Conservation (phyloP, 257 asterid genomes). For the Gardenia jasminoides region DNA sequence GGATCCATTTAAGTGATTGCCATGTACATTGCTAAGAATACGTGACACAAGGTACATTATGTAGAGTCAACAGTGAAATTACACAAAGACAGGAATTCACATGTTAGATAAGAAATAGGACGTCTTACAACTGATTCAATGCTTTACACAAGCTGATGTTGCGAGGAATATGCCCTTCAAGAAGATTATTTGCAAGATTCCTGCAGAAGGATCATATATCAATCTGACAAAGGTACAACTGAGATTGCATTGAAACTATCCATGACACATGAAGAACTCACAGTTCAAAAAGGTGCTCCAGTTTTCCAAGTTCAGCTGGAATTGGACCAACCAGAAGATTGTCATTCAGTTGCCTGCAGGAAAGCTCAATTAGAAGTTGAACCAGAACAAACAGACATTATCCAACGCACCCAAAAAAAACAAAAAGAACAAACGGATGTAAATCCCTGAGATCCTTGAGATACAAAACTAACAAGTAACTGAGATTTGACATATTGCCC, state of each 20-base stretch:
- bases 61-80: not conserved
- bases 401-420: too few relatives aligned
- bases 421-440: not conserved
- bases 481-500: conserved; percentile 92
- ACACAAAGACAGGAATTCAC: not conserved
- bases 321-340: conserved; percentile 73
- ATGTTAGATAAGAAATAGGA: not conserved
- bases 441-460: not conserved
- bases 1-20: conserved; percentile 74
- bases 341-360: conserved; percentile 83
- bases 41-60: not conserved
- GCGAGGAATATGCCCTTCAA: conserved; percentile 88
- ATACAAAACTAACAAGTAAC: conserved; percentile 66
- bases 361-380: conserved; percentile 13
- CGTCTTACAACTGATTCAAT: conserved; percentile 78
- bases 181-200: conserved; percentile 77
- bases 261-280: conserved; percentile 32
- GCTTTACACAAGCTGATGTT: conserved; percentile 95
- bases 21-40: conserved; percentile 75
- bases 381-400: not conserved
- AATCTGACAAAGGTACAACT: not conserved
- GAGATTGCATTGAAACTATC: not conserved
- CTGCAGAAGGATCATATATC: conserved; percentile 34
- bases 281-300: conserved; percentile 95
- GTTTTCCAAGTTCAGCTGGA: conserved; percentile 84